Percentiles rank a stretch among this genome's conserved stretches.
These are phyloP conservation scores for Paraconiothyrium sp. DNA, from an alignment of 2,329 filamentous ascomycete genomes.

Conservation along the genomic window DNA sequence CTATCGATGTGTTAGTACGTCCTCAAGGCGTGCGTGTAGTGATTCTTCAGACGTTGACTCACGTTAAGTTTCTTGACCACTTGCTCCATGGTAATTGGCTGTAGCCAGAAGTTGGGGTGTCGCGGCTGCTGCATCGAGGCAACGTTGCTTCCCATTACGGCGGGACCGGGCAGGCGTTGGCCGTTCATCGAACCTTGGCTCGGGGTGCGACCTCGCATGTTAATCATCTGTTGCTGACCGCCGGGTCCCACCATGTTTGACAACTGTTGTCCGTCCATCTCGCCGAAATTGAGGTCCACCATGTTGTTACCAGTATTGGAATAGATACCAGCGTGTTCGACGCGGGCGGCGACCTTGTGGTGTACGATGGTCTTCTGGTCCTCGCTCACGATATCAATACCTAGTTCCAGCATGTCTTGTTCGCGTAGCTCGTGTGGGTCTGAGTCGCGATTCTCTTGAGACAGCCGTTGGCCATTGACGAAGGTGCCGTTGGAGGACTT, in stretches of 20 bases:
- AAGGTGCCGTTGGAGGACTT: slow-evolving; percentile 99
- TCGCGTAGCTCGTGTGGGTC: slow-evolving; percentile 94
- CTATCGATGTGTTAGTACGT: slow-evolving; percentile 58
- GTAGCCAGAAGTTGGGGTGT: slow-evolving; percentile 82
- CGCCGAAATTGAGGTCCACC: slow-evolving; percentile 89
- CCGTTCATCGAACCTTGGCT: slow-evolving; percentile 67
- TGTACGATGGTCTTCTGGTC: slow-evolving; percentile 99
- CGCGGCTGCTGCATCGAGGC: slow-evolving; percentile 74
- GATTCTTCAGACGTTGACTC: slow-evolving; percentile 50
- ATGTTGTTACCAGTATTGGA: slow-evolving; percentile 75
- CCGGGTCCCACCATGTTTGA: slow-evolving; percentile 72
- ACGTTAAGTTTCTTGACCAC: slow-evolving; percentile 89
- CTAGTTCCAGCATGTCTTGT: slow-evolving; percentile 90
- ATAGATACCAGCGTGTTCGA: slow-evolving; percentile 91
- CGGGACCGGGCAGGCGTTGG: slow-evolving; percentile 67
- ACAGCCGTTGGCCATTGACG: slow-evolving; percentile 90
- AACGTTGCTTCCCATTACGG: slow-evolving; percentile 66
- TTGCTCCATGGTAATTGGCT: slow-evolving; percentile 90
- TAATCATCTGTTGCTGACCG: slow-evolving; percentile 69
- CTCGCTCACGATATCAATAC: slow-evolving; percentile 98
- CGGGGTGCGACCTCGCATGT: slow-evolving; percentile 72
- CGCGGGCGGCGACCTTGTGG: slow-evolving; percentile 96
- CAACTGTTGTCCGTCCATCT: slow-evolving; percentile 81
- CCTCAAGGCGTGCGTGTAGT: slow-evolving; percentile 1
- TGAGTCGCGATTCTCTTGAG: slow-evolving; percentile 93